Base-by-base conservation (phyloP, 1,139 yeast species). In the Wickerhamomyces sp. region DNA sequence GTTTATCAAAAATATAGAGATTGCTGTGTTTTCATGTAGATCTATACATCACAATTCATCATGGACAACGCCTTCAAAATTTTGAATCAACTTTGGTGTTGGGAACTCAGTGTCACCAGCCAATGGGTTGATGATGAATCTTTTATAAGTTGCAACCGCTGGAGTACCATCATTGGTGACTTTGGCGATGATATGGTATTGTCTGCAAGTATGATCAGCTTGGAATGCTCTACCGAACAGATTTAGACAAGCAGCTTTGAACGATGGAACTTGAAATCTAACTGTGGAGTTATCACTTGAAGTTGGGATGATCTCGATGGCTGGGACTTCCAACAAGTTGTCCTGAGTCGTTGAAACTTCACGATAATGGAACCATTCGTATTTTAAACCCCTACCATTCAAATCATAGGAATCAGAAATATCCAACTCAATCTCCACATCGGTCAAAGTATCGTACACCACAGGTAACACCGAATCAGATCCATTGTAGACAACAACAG, bases 371-470 rank as follows among this genome's bases (percentile, higher is more conserved):
- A 39, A 40, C 57, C 56, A 52, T 10, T 46, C 46, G 38, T 28
- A 52, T 4, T 26, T 22, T 21, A 53, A 30, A 1, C 26, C 23
- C 6, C 40, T 38, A 3, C 29, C 42, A 29, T 55, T 54, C 20
- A 55, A 29, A 31, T 55, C 59, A 37, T 47, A 54, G 2, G 55
- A 43, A 26, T 44, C 23, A 2, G 55, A 47, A 1, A 56, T 39
- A 33, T 56, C 59, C 7, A 55, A 24, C 4, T 31, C 26, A 5
- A 54, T 19, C 10, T 21, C 36, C 8, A 36, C 24, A 7, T 38
- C 42, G 4, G 46, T 45, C 5, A 18, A 32, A 5, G 31, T 47
- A 1, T 37, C 24, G 3, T 51, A 6, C n/a, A 32, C 12, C 10
- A 12, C 26, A 6, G 46, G 40, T 27, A 27, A 23, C 19, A 44